Percentiles rank a stretch among this genome's conserved stretches.
Conservation (phyloP, 2,329 filamentous ascomycete species). For the Coniella lustricola region DNA sequence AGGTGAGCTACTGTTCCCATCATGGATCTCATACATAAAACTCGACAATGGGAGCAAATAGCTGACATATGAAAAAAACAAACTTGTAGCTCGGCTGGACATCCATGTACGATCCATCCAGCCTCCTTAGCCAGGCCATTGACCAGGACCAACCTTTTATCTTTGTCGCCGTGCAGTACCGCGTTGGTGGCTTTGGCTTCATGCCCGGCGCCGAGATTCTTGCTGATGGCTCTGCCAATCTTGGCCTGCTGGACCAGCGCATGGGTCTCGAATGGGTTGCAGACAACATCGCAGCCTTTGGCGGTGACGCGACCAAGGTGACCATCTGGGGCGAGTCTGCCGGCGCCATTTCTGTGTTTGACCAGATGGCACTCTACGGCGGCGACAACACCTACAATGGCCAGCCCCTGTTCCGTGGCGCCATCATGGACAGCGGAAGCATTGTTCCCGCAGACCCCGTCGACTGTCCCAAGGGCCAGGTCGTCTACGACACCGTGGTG, state of each 20-base stretch:
- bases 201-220: slow-evolving; percentile 62
- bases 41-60: too few relatives aligned
- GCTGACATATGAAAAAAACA: neutral
- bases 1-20: slow-evolving; percentile 24
- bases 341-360: slow-evolving; percentile 64
- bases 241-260: slow-evolving; percentile 67
- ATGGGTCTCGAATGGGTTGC: slow-evolving; percentile 66
- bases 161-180: slow-evolving; percentile 73
- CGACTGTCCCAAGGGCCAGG: slow-evolving; percentile 59
- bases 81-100: slow-evolving; percentile 39
- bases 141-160: slow-evolving; percentile 56
- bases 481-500: slow-evolving; percentile 56
- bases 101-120: slow-evolving; percentile 45
- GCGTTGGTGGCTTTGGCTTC: slow-evolving; percentile 68
- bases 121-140: slow-evolving; percentile 39
- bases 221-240: slow-evolving; percentile 59
- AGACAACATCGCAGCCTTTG: slow-evolving; percentile 70
- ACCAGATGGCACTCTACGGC: slow-evolving; percentile 69
- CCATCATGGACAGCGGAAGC: slow-evolving; percentile 70
- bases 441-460: slow-evolving; percentile 55
- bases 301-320: slow-evolving; percentile 70
- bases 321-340: slow-evolving; percentile 74
- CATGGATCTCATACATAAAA: too few relatives aligned
- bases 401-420: slow-evolving; percentile 65
- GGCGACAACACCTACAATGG: slow-evolving; percentile 70